Evolutionary conservation across 192 early-diverging fungal species (phyloP), one percentile per base, ranked within the genome.

Genomic region (Coemansia sp.): DNA sequence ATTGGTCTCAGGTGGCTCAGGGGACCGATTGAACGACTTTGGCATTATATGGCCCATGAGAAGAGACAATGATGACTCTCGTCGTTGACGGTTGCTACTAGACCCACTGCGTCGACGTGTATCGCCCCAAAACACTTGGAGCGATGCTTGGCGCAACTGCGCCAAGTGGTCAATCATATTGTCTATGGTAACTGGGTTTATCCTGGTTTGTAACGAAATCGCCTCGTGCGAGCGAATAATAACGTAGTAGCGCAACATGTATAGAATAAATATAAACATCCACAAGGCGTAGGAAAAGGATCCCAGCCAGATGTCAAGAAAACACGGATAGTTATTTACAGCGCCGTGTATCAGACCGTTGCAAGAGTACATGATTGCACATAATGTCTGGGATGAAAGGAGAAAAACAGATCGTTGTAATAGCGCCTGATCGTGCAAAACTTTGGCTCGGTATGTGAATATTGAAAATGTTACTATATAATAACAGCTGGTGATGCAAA

Each of bases 171-270:
- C 64, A n/a, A 76, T 27, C 17, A 76, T 54, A 57, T 76, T 76
- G 15, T 76, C 68, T 10, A 68, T 67, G 3, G 67, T 70, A 14
- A 76, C 73, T 12, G 68, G 64, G 27, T 69, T 76, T 19, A 70
- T 57, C 1, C 73, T 67, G 7, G 56, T 52, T 55, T 76, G 64
- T 19, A 43, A 29, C 9, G 56, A 67, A 19, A 76, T 54, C 2
- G 17, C 48, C 9, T 60, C 41, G 14, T 76, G 67, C 5, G 41
- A 45, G 8, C 64, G 59, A 7, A 50, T 43, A 17, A 60, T 14
- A 3, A 69, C 55, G 14, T 70, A 76, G 60, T 66, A 67, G 8
- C 68, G 73, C 12, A 62, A 6, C 68, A 76, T 70, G 52, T 51
- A 76, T 14, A 76, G 25, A 6, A 70, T 17, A 37, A 66, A 70